Evolutionary conservation across 2,329 filamentous ascomycete genomes (phyloP).

Genomic region (Escovopsis sp.): DNA sequence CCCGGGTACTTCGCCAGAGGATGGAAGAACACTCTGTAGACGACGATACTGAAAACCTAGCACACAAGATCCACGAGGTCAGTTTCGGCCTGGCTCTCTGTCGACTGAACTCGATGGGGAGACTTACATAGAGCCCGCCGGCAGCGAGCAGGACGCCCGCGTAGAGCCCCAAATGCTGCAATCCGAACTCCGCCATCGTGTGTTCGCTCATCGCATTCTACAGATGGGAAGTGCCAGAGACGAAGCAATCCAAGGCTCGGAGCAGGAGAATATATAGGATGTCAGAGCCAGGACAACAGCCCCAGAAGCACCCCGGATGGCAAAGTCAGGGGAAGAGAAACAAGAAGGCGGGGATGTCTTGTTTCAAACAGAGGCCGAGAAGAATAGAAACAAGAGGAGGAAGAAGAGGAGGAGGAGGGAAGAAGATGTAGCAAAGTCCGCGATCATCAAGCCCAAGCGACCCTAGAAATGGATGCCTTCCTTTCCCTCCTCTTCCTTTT

Average conservation of each 20-base stretch:
- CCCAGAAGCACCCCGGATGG: too few relatives aligned
- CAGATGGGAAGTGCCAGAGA: too few relatives aligned
- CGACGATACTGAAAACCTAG: slow-evolving; percentile 26
- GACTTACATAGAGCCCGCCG: slow-evolving; percentile 25
- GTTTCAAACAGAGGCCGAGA: too few relatives aligned
- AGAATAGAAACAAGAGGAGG: background rate
- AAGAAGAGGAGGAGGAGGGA: background rate
- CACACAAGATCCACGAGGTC: background rate
- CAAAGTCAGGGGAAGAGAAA: too few relatives aligned
- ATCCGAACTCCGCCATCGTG: background rate
- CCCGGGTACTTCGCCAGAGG: slow-evolving; percentile 51
- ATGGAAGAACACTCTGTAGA: slow-evolving; percentile 49
- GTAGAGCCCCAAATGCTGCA: slow-evolving; percentile 23
- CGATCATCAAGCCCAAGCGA: background rate
- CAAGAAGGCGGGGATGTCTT: too few relatives aligned
- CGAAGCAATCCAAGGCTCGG: too few relatives aligned
- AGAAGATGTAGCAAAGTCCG: background rate
- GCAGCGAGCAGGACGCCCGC: slow-evolving; percentile 20
- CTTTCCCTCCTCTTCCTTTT: too few relatives aligned
- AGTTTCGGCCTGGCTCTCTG: too few relatives aligned
- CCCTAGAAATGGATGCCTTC: too few relatives aligned
- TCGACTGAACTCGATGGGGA: too few relatives aligned
- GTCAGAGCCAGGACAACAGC: too few relatives aligned
- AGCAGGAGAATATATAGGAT: background rate
- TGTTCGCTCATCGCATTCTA: background rate